Evolutionary conservation across 2,329 filamentous ascomycete species (phyloP), one percentile per base, ranked within the genome.

Genomic region (Alternaria brassicicola): DNA sequence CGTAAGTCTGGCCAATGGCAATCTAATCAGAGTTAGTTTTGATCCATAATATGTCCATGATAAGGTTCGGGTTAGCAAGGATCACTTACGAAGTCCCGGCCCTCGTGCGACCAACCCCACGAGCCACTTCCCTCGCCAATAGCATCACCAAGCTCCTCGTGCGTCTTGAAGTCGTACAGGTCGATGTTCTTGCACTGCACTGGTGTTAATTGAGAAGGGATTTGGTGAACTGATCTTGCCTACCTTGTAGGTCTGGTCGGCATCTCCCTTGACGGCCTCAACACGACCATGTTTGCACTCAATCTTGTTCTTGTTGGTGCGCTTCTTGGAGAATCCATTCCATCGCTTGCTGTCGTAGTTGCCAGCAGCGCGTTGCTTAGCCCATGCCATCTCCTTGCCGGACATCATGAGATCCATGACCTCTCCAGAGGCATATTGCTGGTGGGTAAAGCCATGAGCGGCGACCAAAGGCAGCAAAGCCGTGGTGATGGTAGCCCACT

Each of bases 161-260:
- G 85, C 51, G 79, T 82, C 60, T 83, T 76, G 74, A 87, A 87
- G 66, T 84, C 82, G 71, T 85, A 84, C 25, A 86, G 77, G 64
- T 86, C 84, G 12, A 85, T 79, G 55, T 77, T 71, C 59, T 77
- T 76, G 67, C 77, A 79, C 57, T 46, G 42, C 21, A 6, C 12
- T 10, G 2, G 1, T 46, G 42, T 46, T 21, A 46, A 13, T 31
- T 31, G 26, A 9, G 42, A 28, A 19, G 0, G 5, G 28, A 17
- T 15, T 21, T 13, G 4, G 17, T 21, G 12, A 9, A 21, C 26
- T 31, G 6, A 46, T 21, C 10, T 4, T 46, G 26, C 42, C 31
- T 31, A 31, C 42, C 42, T 73, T 74, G 70, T 79, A 79, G 2
- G 76, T 78, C 64, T 78, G 76, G 52, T 73, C 72, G 17, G 75